phyloP scores from a whole-genome alignment of 2,329 filamentous ascomycete genomes.

The Colletotrichum magnum region DNA sequence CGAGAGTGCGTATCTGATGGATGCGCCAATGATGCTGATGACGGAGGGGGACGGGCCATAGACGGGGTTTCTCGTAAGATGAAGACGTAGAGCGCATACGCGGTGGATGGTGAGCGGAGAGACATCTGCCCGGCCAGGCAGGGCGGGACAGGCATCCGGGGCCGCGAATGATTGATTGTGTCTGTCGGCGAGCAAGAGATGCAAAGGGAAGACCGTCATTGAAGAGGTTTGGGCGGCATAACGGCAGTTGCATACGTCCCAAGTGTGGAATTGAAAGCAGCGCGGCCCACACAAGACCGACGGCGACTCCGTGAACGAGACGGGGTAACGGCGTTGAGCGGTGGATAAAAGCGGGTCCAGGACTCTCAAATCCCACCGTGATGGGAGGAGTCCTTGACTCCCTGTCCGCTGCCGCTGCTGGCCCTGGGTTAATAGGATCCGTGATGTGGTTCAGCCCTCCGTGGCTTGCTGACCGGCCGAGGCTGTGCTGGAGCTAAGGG shows the following conservation, averaged over 20 bases:
- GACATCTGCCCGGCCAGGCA: conserved; percentile 17
- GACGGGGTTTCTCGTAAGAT: conserved; percentile 26
- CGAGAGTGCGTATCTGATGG: not conserved
- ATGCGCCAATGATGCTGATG: conserved; percentile 15
- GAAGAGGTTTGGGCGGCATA: conserved; percentile 24
- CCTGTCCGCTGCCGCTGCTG: conserved; percentile 10
- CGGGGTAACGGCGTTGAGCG: conserved; percentile 37
- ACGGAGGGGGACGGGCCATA: conserved; percentile 1
- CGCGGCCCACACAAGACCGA: conserved; percentile 34
- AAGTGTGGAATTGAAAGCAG: conserved; percentile 31
- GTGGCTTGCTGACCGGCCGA: conserved; percentile 40
- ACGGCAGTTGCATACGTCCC: conserved; percentile 30
- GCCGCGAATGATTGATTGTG: conserved; percentile 10
- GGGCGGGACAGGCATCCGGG: conserved; percentile 24
- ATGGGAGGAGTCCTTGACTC: conserved; percentile 9
- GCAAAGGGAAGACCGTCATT: conserved; percentile 7
- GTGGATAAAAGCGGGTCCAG: conserved; percentile 32
- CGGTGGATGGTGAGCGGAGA: conserved; percentile 20
- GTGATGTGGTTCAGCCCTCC: conserved; percentile 37
- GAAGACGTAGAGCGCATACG: conserved; percentile 10
- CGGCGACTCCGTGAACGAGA: conserved; percentile 38
- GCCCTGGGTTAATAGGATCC: conserved; percentile 3
- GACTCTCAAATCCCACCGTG: conserved; percentile 31
- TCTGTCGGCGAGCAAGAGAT: not conserved
- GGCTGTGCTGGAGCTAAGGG: conserved; percentile 38